A percentile compares a stretch with the other conserved stretches of the same genome.
Evolutionary conservation across 768 basidiomycete genomes (phyloP).

Genomic region (Amanita rubescens): DNA sequence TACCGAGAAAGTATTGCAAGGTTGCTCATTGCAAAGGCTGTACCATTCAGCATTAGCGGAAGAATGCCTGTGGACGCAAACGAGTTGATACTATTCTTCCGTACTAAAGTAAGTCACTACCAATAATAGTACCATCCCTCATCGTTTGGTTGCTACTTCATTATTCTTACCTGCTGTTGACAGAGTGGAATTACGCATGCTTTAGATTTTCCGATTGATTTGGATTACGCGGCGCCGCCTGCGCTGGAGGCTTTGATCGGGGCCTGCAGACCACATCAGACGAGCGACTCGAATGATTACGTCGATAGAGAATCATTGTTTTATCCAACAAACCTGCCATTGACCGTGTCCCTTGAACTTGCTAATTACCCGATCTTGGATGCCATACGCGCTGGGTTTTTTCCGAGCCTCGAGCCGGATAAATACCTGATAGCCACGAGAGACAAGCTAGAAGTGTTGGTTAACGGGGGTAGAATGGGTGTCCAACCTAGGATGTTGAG

Average conservation of each 20-base stretch:
- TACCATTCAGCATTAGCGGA: slow-evolving; percentile 59
- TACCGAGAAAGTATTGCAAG: slow-evolving; percentile 48
- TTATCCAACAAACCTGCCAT: slow-evolving; percentile 65
- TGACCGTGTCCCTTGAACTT: slow-evolving; percentile 72
- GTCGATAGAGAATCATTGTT: slow-evolving; percentile 59
- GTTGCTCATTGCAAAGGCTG: slow-evolving; percentile 51
- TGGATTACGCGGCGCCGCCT: slow-evolving; percentile 66
- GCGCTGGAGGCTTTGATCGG: slow-evolving; percentile 74
- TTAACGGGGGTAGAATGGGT: slow-evolving; percentile 50
- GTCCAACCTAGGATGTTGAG: slow-evolving; percentile 45
- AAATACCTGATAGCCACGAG: slow-evolving; percentile 62
- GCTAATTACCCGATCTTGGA: slow-evolving; percentile 80
- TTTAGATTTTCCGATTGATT: slow-evolving; percentile 75
- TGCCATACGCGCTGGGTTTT: slow-evolving; percentile 62
- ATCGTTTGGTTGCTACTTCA: neutral
- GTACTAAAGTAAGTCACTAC: slow-evolving; percentile 53
- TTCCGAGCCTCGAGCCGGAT: slow-evolving; percentile 60
- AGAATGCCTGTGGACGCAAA: slow-evolving; percentile 65
- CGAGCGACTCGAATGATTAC: slow-evolving; percentile 44
- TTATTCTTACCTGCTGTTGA: neutral
- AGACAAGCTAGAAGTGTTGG: slow-evolving; percentile 65
- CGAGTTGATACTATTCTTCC: slow-evolving; percentile 67
- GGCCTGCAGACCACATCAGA: slow-evolving; percentile 61
- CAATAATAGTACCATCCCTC: too few species aligned
- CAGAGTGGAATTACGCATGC: slow-evolving; percentile 77